Base-by-base conservation (phyloP, 306 rosid genomes). In the Dicorynia guianensis region DNA sequence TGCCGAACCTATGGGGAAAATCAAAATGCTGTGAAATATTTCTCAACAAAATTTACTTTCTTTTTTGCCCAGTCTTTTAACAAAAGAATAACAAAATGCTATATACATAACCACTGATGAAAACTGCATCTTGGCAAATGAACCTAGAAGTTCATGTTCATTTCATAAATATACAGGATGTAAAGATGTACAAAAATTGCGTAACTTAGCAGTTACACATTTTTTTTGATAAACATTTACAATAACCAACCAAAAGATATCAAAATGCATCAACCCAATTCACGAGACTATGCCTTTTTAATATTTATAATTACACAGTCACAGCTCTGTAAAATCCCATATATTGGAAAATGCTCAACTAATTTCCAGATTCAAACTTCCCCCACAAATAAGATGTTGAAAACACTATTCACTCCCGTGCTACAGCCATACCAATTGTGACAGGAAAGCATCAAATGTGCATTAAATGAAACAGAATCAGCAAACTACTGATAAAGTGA, bases 401-500 rank as follows among this genome's bases (percentile, higher is more conserved):
- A 69, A 42, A 33, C 25, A 40, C 11, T 12, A n/a, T 9, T 46
- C 46, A 14, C 34, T 76, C 25, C 38, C 34, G 11, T 3, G 44
- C 11, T 10, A 58, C 14, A 68, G 30, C 35, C 6, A 58, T 52
- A 47, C 17, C 18, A 58, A 59, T 63, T 19, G 42, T 19, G 10
- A 71, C 30, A 6, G 17, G 56, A 42, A 71, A n/a, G 43, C 52
- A 69, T 52, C 60, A 55, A 25, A 12, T 55, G 61, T 42, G 42
- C 14, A 2, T 19, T n/a, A 25, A 4, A 62, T 33, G 9, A 20
- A 63, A 49, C 52, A 49, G 61, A 15, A 3, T 13, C 33, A 46
- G 57, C 18, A 54, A 79, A 76, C 6, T 76, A 54, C 55, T 13
- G 69, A 36, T 66, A 33, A 72, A n/a, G n/a, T n/a, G n/a, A n/a